A percentile compares a stretch with the other conserved stretches of the same genome.
Conservation (phyloP, 495 filamentous ascomycete genomes). For the Xylaria bambusicola region DNA sequence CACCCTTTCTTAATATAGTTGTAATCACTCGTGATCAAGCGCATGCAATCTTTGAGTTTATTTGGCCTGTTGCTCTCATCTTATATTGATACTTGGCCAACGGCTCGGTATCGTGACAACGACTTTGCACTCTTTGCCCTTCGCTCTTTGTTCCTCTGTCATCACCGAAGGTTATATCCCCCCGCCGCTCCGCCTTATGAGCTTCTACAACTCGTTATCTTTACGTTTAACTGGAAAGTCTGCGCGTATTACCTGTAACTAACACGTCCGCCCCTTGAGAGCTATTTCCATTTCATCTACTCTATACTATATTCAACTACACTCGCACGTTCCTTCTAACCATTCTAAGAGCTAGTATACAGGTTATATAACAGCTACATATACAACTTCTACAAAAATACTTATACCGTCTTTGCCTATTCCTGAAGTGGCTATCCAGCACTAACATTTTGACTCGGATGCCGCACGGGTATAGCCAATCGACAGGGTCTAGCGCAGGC, state of each 20-base stretch:
- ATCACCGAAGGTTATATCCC: too few relatives aligned
- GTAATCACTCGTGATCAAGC: neutral
- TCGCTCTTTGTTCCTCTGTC: too few relatives aligned
- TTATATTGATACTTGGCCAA: neutral
- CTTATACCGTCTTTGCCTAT: neutral
- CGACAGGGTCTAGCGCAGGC: neutral
- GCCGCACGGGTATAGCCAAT: neutral
- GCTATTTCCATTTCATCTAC: too few relatives aligned
- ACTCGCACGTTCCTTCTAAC: neutral
- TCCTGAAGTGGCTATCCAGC: neutral
- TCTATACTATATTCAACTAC: neutral
- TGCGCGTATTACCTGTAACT: too few relatives aligned
- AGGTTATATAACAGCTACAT: constrained; percentile 3
- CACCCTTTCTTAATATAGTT: neutral
- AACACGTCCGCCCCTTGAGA: too few relatives aligned
- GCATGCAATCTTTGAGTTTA: neutral
- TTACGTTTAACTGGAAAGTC: too few relatives aligned
- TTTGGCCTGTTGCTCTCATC: neutral
- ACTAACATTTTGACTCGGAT: neutral
- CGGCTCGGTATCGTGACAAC: neutral
- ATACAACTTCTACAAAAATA: neutral
- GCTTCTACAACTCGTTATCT: too few relatives aligned
- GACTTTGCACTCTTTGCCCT: neutral
- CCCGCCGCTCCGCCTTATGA: too few relatives aligned
- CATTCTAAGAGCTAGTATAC: constrained; percentile 6